phyloP scores from a whole-genome alignment of 345 rosid species.

The Gossypioides kirkii region DNA sequence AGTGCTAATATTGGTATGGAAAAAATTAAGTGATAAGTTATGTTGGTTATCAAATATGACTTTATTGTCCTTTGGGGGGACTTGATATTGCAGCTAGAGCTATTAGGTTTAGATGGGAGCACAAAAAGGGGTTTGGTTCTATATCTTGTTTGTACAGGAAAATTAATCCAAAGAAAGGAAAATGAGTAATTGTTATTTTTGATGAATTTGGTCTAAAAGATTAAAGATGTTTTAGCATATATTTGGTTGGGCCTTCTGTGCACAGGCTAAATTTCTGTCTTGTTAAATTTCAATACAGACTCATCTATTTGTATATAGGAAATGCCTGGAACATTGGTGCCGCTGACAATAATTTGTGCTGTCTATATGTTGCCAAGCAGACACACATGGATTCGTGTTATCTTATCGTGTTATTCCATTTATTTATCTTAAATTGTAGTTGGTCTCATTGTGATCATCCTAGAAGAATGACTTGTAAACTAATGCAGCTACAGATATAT shows the following conservation, averaged over 20 bases:
- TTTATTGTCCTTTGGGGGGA: not conserved
- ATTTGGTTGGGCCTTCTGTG: not conserved
- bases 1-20: not conserved
- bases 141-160: not conserved
- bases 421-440: not conserved
- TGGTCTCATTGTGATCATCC: not conserved
- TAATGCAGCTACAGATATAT: slow-evolving; percentile 6
- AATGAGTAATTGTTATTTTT: not conserved
- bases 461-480: slow-evolving; percentile 2
- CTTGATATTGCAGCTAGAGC: not conserved
- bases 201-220: not conserved
- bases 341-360: not conserved
- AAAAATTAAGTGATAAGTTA: not conserved
- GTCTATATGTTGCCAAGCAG: not conserved
- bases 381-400: not conserved
- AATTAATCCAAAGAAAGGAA: not conserved
- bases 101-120: not conserved
- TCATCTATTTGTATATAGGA: not conserved
- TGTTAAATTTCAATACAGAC: not conserved
- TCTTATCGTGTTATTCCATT: not conserved
- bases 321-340: not conserved
- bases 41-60: too few species aligned
- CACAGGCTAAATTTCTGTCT: not conserved
- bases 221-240: not conserved
- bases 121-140: not conserved